Evolutionary conservation across 768 basidiomycete genomes (phyloP).

Genomic region (Daedaleopsis sinensis): DNA sequence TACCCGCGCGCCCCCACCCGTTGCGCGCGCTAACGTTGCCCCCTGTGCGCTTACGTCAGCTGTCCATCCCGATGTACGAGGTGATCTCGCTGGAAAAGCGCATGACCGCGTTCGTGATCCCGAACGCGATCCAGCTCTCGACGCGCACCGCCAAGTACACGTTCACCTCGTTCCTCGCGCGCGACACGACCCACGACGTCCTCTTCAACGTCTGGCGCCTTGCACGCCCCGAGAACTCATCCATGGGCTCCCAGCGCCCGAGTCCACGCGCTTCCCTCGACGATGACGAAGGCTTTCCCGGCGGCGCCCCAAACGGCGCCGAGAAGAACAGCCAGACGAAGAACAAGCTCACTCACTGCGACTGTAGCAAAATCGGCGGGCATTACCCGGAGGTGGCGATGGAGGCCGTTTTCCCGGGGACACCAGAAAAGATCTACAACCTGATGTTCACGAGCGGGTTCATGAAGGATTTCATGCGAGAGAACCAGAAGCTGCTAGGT

Average conservation of each 20-base stretch:
- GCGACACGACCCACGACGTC: constrained; percentile 96
- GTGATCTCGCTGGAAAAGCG: constrained; percentile 89
- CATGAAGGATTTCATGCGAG: constrained; percentile 89
- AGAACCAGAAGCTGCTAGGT: constrained; percentile 91
- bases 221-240: constrained; percentile 67
- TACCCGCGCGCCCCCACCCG: not conserved
- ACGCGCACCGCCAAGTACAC: constrained; percentile 86
- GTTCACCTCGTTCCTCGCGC: constrained; percentile 94
- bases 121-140: constrained; percentile 91
- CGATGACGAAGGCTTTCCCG: constrained; percentile 9
- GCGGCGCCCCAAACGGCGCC: constrained; percentile 9
- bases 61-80: constrained; percentile 87
- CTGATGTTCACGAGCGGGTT: constrained; percentile 96
- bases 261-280: constrained; percentile 32
- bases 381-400: constrained; percentile 78
- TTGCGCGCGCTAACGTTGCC: not conserved
- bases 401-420: constrained; percentile 81
- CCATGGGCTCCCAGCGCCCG: constrained; percentile 19
- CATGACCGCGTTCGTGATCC: constrained; percentile 98
- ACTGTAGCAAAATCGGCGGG: constrained; percentile 67
- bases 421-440: constrained; percentile 94
- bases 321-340: constrained; percentile 23
- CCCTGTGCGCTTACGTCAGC: constrained; percentile 48
- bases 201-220: constrained; percentile 96
- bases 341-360: constrained; percentile 69